Base-by-base conservation (phyloP, 2,329 filamentous ascomycete species). In the Verticillium albo-atrum region DNA sequence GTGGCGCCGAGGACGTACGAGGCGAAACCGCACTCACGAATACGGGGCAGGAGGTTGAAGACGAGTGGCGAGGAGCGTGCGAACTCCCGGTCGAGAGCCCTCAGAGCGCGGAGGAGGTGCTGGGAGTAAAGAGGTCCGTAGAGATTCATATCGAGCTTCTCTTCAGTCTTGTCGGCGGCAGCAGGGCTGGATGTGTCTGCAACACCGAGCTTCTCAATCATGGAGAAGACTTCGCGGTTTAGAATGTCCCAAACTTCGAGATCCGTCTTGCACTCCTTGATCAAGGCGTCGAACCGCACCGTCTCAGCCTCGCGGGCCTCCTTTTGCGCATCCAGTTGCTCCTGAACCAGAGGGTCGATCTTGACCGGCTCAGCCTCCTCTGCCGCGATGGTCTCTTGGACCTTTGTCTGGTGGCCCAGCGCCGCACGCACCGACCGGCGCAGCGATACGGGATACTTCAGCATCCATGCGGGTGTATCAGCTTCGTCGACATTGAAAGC, bases 1-100 rank as follows among this genome's bases (percentile, higher is more conserved):
- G 86, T 87, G 6, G 85, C 87, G 54, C 89, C 90, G 1, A 94
- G 80, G 6, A 91, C 86, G 67, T 89, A 91, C 0, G 88, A 89
- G 1, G 84, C 82, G 1, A 89, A 80, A 2, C 90, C 89, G 0
- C 91, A 78, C 52, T 81, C 78, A 68, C 89, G 90, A 66, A 92
- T 76, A 7, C 83, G 82, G 0, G 89, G 88, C 1, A 93, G 77
- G 27, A 92, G 72, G 52, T 80, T 79, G 52, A 89, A 79, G 0
- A 80, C 77, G 1, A 89, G 77, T 0, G 81, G 77, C 1, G 89
- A 92, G 0, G 83, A 75, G 12, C 77, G 79, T 10, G 68, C 62
- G 60, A 90, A 92, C 1, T 78, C 75, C 2, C 74, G 75, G 64
- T 86, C 82, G 3, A 91, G 76, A 1, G 84, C 77, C 1, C 77